phyloP scores from a whole-genome alignment of 768 basidiomycete genomes.

The Russula lepida region DNA sequence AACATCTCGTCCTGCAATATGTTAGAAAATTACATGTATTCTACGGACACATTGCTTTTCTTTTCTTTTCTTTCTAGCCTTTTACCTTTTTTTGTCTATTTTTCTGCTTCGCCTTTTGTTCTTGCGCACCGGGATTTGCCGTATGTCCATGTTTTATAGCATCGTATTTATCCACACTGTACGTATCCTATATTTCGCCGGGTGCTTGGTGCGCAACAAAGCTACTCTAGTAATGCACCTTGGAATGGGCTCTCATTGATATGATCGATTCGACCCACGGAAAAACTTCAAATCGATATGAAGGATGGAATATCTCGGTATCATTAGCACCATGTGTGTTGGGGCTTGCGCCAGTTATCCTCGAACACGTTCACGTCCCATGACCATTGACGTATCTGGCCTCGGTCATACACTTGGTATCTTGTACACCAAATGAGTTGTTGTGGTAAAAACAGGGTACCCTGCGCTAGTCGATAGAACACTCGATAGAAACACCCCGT shows the following conservation, averaged over 20 bases:
- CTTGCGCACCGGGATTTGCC: conserved; percentile 23
- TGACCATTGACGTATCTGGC: conserved; percentile 8
- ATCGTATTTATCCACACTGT: conserved; percentile 26
- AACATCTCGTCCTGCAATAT: conserved; percentile 21
- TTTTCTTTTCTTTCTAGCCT: conserved; percentile 5
- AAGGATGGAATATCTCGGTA: not conserved
- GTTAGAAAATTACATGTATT: conserved; percentile 21
- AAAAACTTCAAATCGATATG: conserved; percentile 8
- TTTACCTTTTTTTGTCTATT: conserved; percentile 8
- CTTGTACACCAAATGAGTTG: conserved; percentile 10
- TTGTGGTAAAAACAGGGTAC: conserved; percentile 12
- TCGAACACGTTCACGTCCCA: conserved; percentile 9
- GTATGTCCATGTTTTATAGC: conserved; percentile 28
- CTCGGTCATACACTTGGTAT: not conserved
- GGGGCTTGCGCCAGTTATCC: not conserved
- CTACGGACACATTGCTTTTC: conserved; percentile 15
- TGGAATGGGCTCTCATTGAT: not conserved
- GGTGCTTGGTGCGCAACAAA: conserved; percentile 20
- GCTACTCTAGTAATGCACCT: conserved; percentile 20
- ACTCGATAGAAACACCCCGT: not conserved
- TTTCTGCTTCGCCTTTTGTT: conserved; percentile 15
- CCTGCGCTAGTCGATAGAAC: conserved; percentile 4
- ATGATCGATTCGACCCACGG: conserved; percentile 1
- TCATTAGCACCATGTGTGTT: not conserved
- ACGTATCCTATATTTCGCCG: conserved; percentile 19